Evolutionary conservation across 257 asterid species (phyloP), one percentile per base, ranked within the genome.

Genomic region (Nicotiana sylvestris): DNA sequence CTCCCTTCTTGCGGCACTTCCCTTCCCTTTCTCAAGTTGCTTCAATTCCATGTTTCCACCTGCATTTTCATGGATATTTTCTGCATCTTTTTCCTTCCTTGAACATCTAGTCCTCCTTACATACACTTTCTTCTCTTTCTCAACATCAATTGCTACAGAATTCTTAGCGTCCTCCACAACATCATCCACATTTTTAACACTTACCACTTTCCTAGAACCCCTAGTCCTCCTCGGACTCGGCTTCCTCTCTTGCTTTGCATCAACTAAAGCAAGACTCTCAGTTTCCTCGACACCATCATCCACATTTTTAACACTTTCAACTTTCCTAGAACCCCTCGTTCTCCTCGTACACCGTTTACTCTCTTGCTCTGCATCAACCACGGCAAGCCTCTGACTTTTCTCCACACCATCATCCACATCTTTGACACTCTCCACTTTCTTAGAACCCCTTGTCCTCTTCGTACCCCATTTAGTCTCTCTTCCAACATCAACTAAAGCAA

Each of bases 81-180:
- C 80, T 21, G 30, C 30, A 5, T 30, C 83, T 5, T 77, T 88
- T 56, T 83, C 82, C 86, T 85, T 85, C 76, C 69, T 81, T 11
- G 88, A 87, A 86, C 81, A 81, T 82, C 88, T 87, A 0, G 89
- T 91, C 81, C 82, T 84, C 89, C 89, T 90, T 58, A 68, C 68
- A 55, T 83, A 83, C 78, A 67, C 89, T 51, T 43, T 80, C 80
- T 66, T 85, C 82, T 66, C 81, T 56, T 70, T 81, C 70, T 78
- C 86, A 60, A 67, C 86, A 83, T 89, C 87, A 72, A 86, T 62
- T 33, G 68, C 87, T 67, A 57, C 85, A 60, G 46, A 76, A 70
- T 60, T 57, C n/a, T 64, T 81, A 39, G 46, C 68, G 72, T 85
- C 57, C 51, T 51, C 78, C 83, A 15, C 68, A 65, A 16, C 5